A percentile compares a stretch with the other conserved stretches of the same genome.
These are phyloP conservation scores for Pyricularia sp. DNA, from an alignment of 2,329 filamentous ascomycete species.

Conservation along the genomic window DNA sequence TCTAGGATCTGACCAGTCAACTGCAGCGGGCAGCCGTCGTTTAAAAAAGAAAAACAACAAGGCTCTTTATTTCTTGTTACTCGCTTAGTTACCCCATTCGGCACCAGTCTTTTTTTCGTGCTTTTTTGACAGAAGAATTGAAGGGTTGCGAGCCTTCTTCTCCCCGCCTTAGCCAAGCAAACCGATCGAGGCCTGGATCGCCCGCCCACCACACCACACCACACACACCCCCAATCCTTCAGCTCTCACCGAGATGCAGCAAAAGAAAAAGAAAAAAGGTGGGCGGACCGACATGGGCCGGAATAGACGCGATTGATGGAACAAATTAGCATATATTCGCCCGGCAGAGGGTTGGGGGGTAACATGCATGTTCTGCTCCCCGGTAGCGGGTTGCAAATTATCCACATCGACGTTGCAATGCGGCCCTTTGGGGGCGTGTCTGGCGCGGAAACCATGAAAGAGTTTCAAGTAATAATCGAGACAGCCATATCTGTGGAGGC, in stretches of 20 bases:
- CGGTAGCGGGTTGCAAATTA: not conserved
- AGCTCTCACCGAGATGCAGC: not conserved
- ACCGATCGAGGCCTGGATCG: not conserved
- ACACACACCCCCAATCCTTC: not conserved
- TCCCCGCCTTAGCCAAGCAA: not conserved
- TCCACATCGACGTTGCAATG: not conserved
- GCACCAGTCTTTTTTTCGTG: too few species aligned
- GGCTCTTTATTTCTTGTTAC: not conserved
- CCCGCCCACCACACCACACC: not conserved
- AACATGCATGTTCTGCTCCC: not conserved
- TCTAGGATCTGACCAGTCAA: not conserved
- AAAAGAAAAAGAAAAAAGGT: not conserved
- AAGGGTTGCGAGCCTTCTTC: not conserved
- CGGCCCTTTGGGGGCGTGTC: not conserved
- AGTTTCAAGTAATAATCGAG: not conserved
- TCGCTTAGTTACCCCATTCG: not conserved
- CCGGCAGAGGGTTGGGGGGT: not conserved
- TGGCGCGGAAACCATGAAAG: not conserved
- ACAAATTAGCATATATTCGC: not conserved
- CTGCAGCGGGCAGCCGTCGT: not conserved
- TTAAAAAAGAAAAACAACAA: not conserved
- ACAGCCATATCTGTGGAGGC: not conserved
- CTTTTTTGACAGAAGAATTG: not conserved
- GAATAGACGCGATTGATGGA: conserved; percentile 1
- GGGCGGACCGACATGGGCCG: not conserved